These are phyloP conservation scores for Olyra latifolia DNA, from an alignment of 176 grass and related monocot species.

Conservation along the genomic window DNA sequence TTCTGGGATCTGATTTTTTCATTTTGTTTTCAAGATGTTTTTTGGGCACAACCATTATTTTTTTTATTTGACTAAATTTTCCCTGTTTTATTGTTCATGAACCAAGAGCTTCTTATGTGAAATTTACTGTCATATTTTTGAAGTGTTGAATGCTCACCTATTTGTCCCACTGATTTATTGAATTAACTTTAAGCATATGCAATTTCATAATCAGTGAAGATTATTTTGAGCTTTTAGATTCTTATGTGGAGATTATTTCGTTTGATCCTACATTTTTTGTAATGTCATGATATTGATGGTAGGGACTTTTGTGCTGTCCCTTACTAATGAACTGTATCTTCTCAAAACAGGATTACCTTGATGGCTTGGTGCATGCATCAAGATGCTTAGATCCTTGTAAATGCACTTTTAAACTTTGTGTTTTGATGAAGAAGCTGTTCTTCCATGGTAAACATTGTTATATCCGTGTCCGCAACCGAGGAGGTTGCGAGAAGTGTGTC, in stretches of 20 bases:
- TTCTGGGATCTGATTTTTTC: neutral
- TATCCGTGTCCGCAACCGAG: constrained; percentile 15
- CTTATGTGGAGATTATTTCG: neutral
- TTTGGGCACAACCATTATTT: neutral
- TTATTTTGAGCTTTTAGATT: constrained; percentile 17
- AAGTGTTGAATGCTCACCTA: neutral
- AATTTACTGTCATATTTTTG: neutral
- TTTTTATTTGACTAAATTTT: neutral
- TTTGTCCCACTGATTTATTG: neutral
- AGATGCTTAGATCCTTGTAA: constrained; percentile 47
- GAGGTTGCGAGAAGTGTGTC: constrained; percentile 64
- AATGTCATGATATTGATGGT: neutral
- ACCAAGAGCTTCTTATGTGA: neutral
- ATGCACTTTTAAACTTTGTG: constrained; percentile 51
- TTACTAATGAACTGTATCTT: constrained; percentile 34
- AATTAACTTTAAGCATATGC: neutral
- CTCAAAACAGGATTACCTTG: constrained; percentile 59
- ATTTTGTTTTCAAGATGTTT: neutral
- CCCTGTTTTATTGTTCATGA: neutral
- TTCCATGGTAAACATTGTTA: constrained; percentile 69
- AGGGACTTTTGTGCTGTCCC: neutral
- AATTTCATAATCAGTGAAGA: neutral
- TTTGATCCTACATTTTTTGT: neutral
- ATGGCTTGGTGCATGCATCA: constrained; percentile 69
- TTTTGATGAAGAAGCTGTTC: constrained; percentile 67